These are phyloP conservation scores for Rhodotorula graminis DNA, from an alignment of 768 basidiomycete species.

Conservation along the genomic window DNA sequence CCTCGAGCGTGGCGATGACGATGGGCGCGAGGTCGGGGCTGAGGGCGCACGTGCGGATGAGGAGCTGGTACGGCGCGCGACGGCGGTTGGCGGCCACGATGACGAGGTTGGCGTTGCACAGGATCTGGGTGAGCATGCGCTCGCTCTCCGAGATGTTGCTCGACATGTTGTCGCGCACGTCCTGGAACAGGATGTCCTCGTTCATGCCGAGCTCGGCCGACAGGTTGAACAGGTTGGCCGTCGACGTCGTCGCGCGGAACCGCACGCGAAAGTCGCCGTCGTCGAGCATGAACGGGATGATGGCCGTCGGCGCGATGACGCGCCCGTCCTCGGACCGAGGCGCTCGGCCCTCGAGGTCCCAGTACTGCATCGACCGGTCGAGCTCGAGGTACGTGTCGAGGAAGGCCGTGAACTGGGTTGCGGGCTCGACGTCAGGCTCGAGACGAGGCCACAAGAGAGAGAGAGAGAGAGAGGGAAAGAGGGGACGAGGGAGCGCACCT, in stretches of 20 bases:
- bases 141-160: conserved; percentile 66
- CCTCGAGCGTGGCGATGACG: conserved; percentile 56
- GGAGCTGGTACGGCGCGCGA: conserved; percentile 78
- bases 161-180: conserved; percentile 54
- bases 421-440: too few relatives aligned
- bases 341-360: conserved; percentile 47
- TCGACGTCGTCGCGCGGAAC: conserved; percentile 64
- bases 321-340: conserved; percentile 45
- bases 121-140: conserved; percentile 64
- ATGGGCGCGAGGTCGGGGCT: conserved; percentile 46
- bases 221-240: conserved; percentile 49
- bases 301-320: conserved; percentile 49
- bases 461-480: too few relatives aligned
- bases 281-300: conserved; percentile 55
- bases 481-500: conserved; percentile 11
- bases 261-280: conserved; percentile 81
- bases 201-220: conserved; percentile 3
- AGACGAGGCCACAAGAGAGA: conserved; percentile 46
- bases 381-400: conserved; percentile 60
- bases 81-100: conserved; percentile 70
- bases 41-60: conserved; percentile 61
- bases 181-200: conserved; percentile 50
- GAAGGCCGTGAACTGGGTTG: conserved; percentile 55
- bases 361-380: conserved; percentile 57
- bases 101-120: conserved; percentile 71